Conservation (phyloP, 129 eudicot genomes). For the Centrapalus pauciflorus region DNA sequence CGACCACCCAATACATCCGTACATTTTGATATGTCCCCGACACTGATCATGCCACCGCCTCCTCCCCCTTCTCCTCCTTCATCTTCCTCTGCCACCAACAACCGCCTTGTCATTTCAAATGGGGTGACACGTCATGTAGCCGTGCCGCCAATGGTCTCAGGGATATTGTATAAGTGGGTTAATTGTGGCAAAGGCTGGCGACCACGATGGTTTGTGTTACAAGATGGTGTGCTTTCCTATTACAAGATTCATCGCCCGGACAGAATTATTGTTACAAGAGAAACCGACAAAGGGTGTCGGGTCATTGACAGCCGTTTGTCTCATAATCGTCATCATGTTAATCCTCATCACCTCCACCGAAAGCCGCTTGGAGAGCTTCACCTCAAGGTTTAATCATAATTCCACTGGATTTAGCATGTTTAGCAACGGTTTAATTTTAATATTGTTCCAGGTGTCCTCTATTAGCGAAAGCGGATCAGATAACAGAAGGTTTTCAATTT, state of each 20-base stretch:
- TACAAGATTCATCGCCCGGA: conserved; percentile 51
- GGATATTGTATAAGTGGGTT: conserved; percentile 38
- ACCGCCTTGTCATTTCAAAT: conserved; percentile 5
- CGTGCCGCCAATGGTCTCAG: conserved; percentile 14
- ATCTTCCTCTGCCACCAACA: conserved; percentile 3
- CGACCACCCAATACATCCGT: conserved; percentile 30
- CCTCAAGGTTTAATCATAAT: conserved; percentile 33
- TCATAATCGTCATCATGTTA: not conserved
- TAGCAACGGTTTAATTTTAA: not conserved
- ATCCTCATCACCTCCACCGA: conserved; percentile 21
- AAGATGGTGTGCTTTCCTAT: conserved; percentile 62
- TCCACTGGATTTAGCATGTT: not conserved
- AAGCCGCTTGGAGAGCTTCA: conserved; percentile 64
- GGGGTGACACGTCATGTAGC: not conserved
- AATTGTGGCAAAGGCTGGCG: conserved; percentile 62
- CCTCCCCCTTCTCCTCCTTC: conserved; percentile 2
- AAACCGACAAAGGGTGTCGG: conserved; percentile 40
- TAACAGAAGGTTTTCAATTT: conserved; percentile 54
- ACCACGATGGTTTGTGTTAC: conserved; percentile 65
- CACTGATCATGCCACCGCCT: conserved; percentile 9
- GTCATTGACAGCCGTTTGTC: conserved; percentile 43
- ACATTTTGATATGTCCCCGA: conserved; percentile 39
- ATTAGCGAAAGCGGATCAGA: conserved; percentile 49
- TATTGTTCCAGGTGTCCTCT: conserved; percentile 41
- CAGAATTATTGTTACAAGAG: conserved; percentile 26